Evolutionary conservation across 140 eudicot species (phyloP).

Genomic region (Ambrosia hybrid): DNA sequence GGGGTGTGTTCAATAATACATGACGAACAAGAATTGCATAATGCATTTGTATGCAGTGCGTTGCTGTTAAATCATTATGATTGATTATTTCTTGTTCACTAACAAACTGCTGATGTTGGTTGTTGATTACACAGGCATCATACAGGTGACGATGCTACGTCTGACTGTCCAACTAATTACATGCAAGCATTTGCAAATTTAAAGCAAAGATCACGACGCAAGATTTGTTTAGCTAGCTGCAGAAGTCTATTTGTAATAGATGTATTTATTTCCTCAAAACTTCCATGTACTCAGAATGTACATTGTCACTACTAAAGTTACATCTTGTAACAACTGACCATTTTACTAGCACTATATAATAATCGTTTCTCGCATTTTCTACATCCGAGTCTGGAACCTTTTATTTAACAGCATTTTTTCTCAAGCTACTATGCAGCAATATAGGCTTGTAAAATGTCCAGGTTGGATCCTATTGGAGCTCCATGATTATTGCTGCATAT

Average conservation of each 20-base stretch:
- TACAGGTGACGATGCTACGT: conserved; percentile 28
- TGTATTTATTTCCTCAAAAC: conserved; percentile 21
- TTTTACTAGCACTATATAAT: conserved; percentile 25
- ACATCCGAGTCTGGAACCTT: neutral
- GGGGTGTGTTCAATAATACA: too few species aligned
- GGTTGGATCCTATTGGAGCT: conserved; percentile 24
- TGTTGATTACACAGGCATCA: conserved; percentile 29
- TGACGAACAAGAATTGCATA: neutral
- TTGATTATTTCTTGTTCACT: neutral
- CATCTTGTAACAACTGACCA: conserved; percentile 40
- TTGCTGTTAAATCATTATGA: too few species aligned
- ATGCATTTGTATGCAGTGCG: neutral
- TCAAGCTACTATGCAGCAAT: conserved; percentile 37
- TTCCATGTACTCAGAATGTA: conserved; percentile 23
- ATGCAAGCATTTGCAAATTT: conserved; percentile 4
- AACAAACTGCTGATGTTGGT: neutral
- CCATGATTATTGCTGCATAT: conserved; percentile 15
- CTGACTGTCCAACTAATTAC: neutral
- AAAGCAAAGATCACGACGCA: conserved; percentile 7
- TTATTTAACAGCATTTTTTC: too few species aligned
- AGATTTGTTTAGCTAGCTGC: conserved; percentile 4
- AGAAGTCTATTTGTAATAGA: neutral
- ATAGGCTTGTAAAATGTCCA: conserved; percentile 27
- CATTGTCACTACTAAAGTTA: conserved; percentile 24
- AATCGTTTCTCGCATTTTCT: neutral